Conservation (phyloP, 2,329 filamentous ascomycete species). For the Escovopsis sp. region DNA sequence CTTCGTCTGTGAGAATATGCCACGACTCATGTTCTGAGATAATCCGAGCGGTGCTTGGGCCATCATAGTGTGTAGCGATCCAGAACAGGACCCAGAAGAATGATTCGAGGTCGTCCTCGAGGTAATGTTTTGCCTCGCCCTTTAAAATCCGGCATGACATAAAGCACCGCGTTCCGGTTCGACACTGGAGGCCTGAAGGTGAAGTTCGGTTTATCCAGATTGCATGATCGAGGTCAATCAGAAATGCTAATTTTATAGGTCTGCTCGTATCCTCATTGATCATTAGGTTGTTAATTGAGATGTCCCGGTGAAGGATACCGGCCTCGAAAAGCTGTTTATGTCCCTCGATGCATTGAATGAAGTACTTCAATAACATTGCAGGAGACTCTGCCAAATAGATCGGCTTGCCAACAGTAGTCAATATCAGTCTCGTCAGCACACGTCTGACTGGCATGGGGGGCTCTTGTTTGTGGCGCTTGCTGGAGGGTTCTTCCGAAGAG, state of each 20-base stretch:
- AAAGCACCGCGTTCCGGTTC: slow-evolving; percentile 29
- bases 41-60: too few relatives aligned
- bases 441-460: slow-evolving; percentile 13
- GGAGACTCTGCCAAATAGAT: slow-evolving; percentile 26
- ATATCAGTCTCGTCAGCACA: slow-evolving; percentile 25
- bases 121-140: slow-evolving; percentile 28
- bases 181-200: slow-evolving; percentile 24
- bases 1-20: too few relatives aligned
- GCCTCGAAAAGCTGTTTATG: slow-evolving; percentile 20
- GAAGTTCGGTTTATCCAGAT: slow-evolving; percentile 19
- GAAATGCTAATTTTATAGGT: slow-evolving; percentile 22
- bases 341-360: slow-evolving; percentile 22
- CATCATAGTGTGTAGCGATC: slow-evolving; percentile 29
- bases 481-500: slow-evolving; percentile 11
- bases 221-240: slow-evolving; percentile 27
- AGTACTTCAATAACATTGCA: slow-evolving; percentile 17
- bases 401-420: slow-evolving; percentile 23
- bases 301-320: slow-evolving; percentile 12
- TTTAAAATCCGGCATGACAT: slow-evolving; percentile 28
- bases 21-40: too few relatives aligned
- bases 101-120: slow-evolving; percentile 33
- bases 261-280: slow-evolving; percentile 28
- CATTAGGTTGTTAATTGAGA: slow-evolving; percentile 26
- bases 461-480: slow-evolving; percentile 16
- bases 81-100: slow-evolving; percentile 35